These are phyloP conservation scores for Aspergillus sp. DNA, from an alignment of 2,329 filamentous ascomycete species.

Conservation along the genomic window DNA sequence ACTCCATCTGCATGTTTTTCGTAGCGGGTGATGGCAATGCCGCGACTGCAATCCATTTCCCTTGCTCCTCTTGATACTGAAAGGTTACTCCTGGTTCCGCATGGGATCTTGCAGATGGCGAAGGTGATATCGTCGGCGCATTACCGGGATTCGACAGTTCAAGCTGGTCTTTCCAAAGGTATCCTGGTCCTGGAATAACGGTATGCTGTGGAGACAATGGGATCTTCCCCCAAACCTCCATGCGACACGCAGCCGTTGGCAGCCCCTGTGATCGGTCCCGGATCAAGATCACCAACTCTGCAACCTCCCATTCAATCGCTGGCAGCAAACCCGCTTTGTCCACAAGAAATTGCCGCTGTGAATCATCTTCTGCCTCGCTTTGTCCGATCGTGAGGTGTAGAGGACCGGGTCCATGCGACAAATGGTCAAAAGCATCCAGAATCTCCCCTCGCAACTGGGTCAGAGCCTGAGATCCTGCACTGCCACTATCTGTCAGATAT, in stretches of 20 bases:
- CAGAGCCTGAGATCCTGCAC: not conserved
- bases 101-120: not conserved
- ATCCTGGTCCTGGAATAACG: not conserved
- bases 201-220: not conserved
- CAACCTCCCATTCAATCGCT: not conserved
- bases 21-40: not conserved
- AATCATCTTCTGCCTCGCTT: not conserved
- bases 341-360: conserved; percentile 1
- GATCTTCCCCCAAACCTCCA: conserved; percentile 4
- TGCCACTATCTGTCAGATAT: not conserved
- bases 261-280: conserved; percentile 2
- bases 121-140: no score
- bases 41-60: not conserved
- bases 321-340: conserved; percentile 4
- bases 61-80: not conserved
- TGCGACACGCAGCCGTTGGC: not conserved
- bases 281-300: conserved; percentile 2
- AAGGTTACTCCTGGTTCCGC: not conserved
- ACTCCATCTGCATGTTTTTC: not conserved
- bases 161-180: not conserved
- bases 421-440: not conserved
- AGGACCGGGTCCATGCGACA: not conserved
- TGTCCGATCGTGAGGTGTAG: conserved; percentile 6
- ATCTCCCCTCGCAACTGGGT: not conserved
- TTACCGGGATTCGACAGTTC: not conserved